Conservation (phyloP, 805 yeast species). For the Danielia oregonensis region DNA sequence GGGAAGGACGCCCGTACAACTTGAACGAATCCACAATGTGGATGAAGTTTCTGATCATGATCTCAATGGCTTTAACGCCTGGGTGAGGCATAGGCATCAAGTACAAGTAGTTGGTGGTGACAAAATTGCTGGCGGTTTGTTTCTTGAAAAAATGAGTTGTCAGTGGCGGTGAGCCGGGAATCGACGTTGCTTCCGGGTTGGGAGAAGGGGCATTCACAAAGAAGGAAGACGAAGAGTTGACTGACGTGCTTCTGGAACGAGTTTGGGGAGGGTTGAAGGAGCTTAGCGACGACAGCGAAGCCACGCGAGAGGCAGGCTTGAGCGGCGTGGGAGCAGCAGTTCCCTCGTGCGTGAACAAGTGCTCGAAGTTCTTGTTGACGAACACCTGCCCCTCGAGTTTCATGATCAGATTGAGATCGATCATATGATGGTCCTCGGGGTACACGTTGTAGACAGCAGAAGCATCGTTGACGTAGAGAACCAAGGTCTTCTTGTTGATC, state of each 20-base stretch:
- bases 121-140: constrained; percentile 26
- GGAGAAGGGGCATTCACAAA: constrained; percentile 28
- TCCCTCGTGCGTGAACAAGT: constrained; percentile 23
- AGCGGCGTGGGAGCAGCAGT: constrained; percentile 7
- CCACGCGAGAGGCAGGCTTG: constrained; percentile 18
- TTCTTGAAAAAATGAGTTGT: constrained; percentile 21
- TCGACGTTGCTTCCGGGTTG: constrained; percentile 4
- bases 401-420: constrained; percentile 54
- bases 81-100: constrained; percentile 71
- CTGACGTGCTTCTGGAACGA: constrained; percentile 20
- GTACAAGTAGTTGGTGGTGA: constrained; percentile 45
- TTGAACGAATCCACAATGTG: constrained; percentile 70
- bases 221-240: constrained; percentile 26
- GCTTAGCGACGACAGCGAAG: constrained; percentile 17
- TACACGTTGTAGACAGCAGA: constrained; percentile 51
- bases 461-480: constrained; percentile 46
- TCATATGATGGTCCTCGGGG: constrained; percentile 54
- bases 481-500: constrained; percentile 46
- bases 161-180: constrained; percentile 5
- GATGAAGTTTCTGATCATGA: constrained; percentile 64
- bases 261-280: constrained; percentile 12
- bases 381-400: constrained; percentile 53
- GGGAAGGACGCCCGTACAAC: constrained; percentile 71
- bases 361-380: constrained; percentile 39
- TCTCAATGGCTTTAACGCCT: constrained; percentile 68